phyloP scores from a whole-genome alignment of 2,329 filamentous ascomycete species.

The Kalaharituber pfeilii region DNA sequence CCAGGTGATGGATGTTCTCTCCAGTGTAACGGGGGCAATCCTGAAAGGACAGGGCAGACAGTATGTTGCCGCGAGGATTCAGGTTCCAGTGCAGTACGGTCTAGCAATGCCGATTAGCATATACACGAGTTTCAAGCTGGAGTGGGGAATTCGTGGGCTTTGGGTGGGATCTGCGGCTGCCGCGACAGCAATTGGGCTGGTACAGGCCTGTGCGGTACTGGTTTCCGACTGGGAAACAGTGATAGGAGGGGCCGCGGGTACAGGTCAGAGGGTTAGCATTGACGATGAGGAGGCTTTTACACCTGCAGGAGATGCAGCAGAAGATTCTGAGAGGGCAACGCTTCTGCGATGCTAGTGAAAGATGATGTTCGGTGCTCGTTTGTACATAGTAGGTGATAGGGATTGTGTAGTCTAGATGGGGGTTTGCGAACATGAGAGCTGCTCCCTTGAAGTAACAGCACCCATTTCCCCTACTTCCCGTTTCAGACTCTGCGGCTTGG shows the following conservation, averaged over 20 bases:
- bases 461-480: too few relatives aligned
- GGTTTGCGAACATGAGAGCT: too few relatives aligned
- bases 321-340: too few relatives aligned
- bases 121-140: constrained; percentile 55
- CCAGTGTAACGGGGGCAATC: constrained; percentile 65
- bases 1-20: constrained; percentile 72
- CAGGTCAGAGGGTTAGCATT: background rate
- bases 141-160: constrained; percentile 61
- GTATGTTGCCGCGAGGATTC: constrained; percentile 75
- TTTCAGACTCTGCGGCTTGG: too few relatives aligned
- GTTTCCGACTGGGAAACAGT: background rate
- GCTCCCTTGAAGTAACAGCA: too few relatives aligned
- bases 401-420: too few relatives aligned
- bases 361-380: too few relatives aligned
- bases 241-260: background rate
- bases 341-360: too few relatives aligned
- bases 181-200: constrained; percentile 33
- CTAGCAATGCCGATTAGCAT: constrained; percentile 75
- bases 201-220: constrained; percentile 3
- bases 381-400: too few relatives aligned
- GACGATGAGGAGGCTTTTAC: background rate
- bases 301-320: background rate
- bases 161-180: constrained; percentile 68
- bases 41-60: constrained; percentile 76
- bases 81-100: constrained; percentile 69